These are phyloP conservation scores for Lasiodiplodia gonubiensis DNA, from an alignment of 2,329 filamentous ascomycete species.

Conservation along the genomic window DNA sequence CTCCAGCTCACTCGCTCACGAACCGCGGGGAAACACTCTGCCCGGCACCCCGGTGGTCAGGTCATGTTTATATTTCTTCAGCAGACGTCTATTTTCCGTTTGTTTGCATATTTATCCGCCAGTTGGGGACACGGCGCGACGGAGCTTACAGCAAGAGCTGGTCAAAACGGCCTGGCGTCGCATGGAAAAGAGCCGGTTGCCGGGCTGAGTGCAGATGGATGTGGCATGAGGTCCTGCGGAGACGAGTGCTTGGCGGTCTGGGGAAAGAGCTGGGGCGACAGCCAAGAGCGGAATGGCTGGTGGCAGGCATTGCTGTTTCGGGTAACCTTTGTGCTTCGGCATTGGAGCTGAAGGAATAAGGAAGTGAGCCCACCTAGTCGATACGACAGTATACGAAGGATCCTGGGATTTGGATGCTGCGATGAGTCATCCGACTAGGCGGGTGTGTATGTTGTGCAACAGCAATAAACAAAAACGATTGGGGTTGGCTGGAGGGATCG, in stretches of 20 bases:
- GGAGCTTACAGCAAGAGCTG: background rate
- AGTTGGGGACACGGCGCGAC: constrained; percentile 6
- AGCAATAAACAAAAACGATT: background rate
- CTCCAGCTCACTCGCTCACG: background rate
- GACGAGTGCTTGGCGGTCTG: background rate
- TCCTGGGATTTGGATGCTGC: background rate
- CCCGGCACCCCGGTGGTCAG: too few relatives aligned
- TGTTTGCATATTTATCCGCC: constrained; percentile 1
- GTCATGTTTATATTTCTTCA: background rate
- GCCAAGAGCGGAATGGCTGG: constrained; percentile 8
- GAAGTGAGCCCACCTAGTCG: background rate
- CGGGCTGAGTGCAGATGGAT: background rate
- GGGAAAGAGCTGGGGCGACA: background rate
- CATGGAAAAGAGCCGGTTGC: background rate
- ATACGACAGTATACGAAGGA: background rate
- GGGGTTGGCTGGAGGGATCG: background rate
- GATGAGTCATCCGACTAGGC: background rate
- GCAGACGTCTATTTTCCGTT: background rate
- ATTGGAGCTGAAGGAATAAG: background rate
- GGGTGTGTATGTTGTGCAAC: background rate
- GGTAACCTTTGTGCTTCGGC: background rate
- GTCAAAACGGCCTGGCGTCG: background rate
- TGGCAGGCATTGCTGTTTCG: background rate
- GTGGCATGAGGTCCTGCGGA: background rate
- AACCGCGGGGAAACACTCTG: background rate